Evolutionary conservation across 768 basidiomycete genomes (phyloP).

Genomic region (Rubroboletus pulcherrimus): DNA sequence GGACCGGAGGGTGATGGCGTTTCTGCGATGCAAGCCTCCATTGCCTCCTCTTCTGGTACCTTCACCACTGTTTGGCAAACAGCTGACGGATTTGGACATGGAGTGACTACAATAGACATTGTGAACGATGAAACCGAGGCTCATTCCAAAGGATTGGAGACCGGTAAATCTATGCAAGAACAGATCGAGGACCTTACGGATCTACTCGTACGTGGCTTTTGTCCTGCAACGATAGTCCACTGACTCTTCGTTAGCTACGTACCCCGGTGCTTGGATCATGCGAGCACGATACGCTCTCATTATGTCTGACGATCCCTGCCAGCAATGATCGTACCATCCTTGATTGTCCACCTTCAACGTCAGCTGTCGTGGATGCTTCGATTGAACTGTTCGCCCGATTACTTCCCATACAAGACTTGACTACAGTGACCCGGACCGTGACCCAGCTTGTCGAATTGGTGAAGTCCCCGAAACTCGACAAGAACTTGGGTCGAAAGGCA

Average conservation of each 20-base stretch:
- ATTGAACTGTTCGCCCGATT: constrained; percentile 83
- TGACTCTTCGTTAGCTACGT: constrained; percentile 31
- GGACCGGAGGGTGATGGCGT: constrained; percentile 82
- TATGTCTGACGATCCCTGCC: constrained; percentile 51
- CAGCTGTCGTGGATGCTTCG: constrained; percentile 82
- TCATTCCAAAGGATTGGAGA: constrained; percentile 13
- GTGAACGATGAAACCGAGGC: constrained; percentile 40
- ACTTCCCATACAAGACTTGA: constrained; percentile 71
- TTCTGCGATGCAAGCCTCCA: constrained; percentile 87
- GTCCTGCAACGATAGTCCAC: not conserved
- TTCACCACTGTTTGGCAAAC: constrained; percentile 86
- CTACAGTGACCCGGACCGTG: constrained; percentile 51
- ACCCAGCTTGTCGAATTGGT: constrained; percentile 60
- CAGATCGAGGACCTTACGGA: constrained; percentile 78
- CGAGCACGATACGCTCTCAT: constrained; percentile 79
- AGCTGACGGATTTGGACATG: constrained; percentile 88
- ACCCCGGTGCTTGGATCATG: constrained; percentile 79
- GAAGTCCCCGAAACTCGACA: constrained; percentile 76
- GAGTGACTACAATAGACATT: constrained; percentile 70
- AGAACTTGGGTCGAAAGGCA: constrained; percentile 80
- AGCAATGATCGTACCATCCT: constrained; percentile 44
- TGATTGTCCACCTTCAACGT: constrained; percentile 72
- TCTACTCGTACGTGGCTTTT: constrained; percentile 52
- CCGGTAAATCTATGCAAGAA: constrained; percentile 64
- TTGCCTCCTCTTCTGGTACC: constrained; percentile 77